Evolutionary conservation across 768 basidiomycete species (phyloP).

Genomic region (Exidia glandulosa): DNA sequence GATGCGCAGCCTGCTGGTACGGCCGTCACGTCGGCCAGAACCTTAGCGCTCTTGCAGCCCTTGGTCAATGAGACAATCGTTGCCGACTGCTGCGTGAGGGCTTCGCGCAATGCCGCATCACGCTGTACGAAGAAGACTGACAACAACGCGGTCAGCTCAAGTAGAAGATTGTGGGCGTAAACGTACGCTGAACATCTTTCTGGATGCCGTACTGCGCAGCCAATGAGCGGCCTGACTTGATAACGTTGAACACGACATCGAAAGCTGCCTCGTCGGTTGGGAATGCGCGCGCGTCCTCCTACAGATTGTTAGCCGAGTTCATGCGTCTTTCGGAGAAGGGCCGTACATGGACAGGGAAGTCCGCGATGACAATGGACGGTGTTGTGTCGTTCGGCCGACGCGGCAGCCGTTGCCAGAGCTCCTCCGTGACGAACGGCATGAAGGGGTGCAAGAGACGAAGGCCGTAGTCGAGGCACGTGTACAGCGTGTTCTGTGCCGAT

Average conservation of each 20-base stretch:
- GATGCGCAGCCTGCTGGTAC: conserved; percentile 86
- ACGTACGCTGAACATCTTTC: conserved; percentile 68
- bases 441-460: conserved; percentile 89
- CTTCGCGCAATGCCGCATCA: conserved; percentile 38
- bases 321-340: background rate
- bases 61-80: conserved; percentile 81
- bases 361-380: conserved; percentile 81
- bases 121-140: conserved; percentile 70
- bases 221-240: conserved; percentile 73
- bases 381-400: conserved; percentile 71
- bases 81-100: conserved; percentile 54
- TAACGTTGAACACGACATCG: conserved; percentile 68
- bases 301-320: background rate
- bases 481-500: conserved; percentile 92
- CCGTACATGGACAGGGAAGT: conserved; percentile 72
- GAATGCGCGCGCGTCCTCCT: conserved; percentile 55
- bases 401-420: conserved; percentile 94
- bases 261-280: conserved; percentile 73
- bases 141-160: conserved; percentile 19
- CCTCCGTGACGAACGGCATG: conserved; percentile 99
- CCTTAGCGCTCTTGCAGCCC: conserved; percentile 66
- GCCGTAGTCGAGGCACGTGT: conserved; percentile 87
- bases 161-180: background rate
- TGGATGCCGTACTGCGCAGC: conserved; percentile 86
- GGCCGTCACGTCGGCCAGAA: conserved; percentile 52